A percentile compares a stretch with the other conserved stretches of the same genome.
phyloP scores from a whole-genome alignment of 2,329 filamentous ascomycete genomes.

The Penicillium sp. region DNA sequence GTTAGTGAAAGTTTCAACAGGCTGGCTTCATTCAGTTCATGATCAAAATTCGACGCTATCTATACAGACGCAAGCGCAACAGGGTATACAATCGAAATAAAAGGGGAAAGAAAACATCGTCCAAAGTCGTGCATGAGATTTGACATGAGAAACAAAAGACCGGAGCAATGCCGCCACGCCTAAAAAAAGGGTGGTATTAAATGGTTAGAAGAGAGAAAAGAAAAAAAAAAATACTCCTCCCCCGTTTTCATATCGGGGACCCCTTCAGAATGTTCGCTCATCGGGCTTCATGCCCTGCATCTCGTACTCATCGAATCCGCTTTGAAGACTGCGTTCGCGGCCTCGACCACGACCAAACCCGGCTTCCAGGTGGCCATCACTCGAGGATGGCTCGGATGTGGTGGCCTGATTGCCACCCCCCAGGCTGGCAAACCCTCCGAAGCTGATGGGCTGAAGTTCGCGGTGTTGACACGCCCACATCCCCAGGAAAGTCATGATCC shows the following conservation, averaged over 20 bases:
- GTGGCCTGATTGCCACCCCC: slow-evolving; percentile 16
- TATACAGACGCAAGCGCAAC: slow-evolving; percentile 26
- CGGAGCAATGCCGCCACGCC: too few species aligned
- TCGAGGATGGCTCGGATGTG: slow-evolving; percentile 10
- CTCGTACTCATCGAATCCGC: slow-evolving; percentile 25
- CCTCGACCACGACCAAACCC: slow-evolving; percentile 28
- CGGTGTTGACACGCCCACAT: slow-evolving; percentile 90
- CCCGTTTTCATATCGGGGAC: not conserved
- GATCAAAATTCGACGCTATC: slow-evolving; percentile 25
- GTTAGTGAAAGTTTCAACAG: not conserved
- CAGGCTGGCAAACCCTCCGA: slow-evolving; percentile 65
- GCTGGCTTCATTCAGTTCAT: slow-evolving; percentile 11
- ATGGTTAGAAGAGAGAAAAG: slow-evolving; percentile 1
- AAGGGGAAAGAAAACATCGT: slow-evolving; percentile 7
- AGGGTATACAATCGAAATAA: slow-evolving; percentile 27
- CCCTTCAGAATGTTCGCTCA: slow-evolving; percentile 26
- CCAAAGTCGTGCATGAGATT: slow-evolving; percentile 3
- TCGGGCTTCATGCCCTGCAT: slow-evolving; percentile 29
- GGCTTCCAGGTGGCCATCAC: slow-evolving; percentile 18
- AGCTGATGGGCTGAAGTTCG: slow-evolving; percentile 81
- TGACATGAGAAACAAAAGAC: slow-evolving; percentile 1
- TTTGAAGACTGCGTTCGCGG: slow-evolving; percentile 22
- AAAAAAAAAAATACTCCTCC: not conserved
- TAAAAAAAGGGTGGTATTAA: slow-evolving; percentile 12
- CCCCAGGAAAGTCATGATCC: slow-evolving; percentile 63